phyloP scores from a whole-genome alignment of 2,329 filamentous ascomycete species.

The Fusarium sp. region DNA sequence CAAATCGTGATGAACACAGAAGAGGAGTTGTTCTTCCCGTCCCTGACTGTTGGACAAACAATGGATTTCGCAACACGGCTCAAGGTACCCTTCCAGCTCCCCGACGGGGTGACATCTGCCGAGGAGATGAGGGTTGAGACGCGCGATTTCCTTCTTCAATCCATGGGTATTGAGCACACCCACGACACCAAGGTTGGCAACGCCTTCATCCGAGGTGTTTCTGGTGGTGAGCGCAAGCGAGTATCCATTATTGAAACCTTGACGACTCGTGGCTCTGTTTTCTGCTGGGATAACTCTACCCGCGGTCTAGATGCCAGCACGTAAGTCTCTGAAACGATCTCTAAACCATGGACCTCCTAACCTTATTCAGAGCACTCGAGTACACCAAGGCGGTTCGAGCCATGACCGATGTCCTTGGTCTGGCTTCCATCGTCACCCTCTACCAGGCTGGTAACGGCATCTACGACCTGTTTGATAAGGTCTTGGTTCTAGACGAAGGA shows the following conservation, averaged over 20 bases:
- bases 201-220: slow-evolving; percentile 73
- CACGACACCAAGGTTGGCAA: slow-evolving; percentile 74
- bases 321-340: slow-evolving; percentile 38
- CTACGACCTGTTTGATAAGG: slow-evolving; percentile 77
- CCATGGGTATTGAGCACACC: slow-evolving; percentile 69
- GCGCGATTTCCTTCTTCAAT: slow-evolving; percentile 66
- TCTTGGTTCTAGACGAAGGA: slow-evolving; percentile 73
- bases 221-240: slow-evolving; percentile 75
- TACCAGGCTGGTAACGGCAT: slow-evolving; percentile 79
- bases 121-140: slow-evolving; percentile 59
- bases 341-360: neutral
- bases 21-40: slow-evolving; percentile 73
- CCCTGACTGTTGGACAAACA: slow-evolving; percentile 76
- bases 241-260: slow-evolving; percentile 75
- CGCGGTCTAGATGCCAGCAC: slow-evolving; percentile 74
- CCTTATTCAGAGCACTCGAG: slow-evolving; percentile 59
- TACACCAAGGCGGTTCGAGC: slow-evolving; percentile 70
- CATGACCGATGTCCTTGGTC: slow-evolving; percentile 70
- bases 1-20: slow-evolving; percentile 78
- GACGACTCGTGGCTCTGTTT: slow-evolving; percentile 66
- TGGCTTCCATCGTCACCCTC: slow-evolving; percentile 70
- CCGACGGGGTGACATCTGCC: slow-evolving; percentile 52
- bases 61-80: slow-evolving; percentile 74
- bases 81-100: slow-evolving; percentile 63
- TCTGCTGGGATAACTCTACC: slow-evolving; percentile 76